Evolutionary conservation across 2,329 filamentous ascomycete genomes (phyloP), one percentile per base, ranked within the genome.

Genomic region (Talaromyces albobiverticillius): DNA sequence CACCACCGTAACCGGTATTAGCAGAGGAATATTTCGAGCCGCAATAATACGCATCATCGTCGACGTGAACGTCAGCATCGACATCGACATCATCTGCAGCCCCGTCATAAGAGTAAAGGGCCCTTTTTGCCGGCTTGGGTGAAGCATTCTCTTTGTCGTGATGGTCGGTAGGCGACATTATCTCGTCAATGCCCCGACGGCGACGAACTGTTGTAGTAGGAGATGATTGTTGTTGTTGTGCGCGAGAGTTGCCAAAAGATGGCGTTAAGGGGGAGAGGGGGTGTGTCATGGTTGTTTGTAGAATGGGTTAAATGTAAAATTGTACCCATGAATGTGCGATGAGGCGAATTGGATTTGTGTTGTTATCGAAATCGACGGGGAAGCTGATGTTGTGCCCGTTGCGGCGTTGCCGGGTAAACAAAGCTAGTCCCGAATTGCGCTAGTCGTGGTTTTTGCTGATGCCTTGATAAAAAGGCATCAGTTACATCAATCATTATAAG

Each of bases 231-330:
- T 67, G 71, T 29, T 63, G 16, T 20, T 16, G 62, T 46, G 63
- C 63, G 56, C 72, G 69, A 40, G 66, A 66, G 58, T 76, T 76
- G 56, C 74, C 72, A 57, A 65, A 69, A 42, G 72, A 72, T 23
- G 71, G 63, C 38, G 72, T 71, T 43, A 76, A 64, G n/a, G 70
- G 67, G 4, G 70, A 73, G 29, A 76, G 60, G 49, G 72, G 71
- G 53, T 68, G 68, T 52, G 71, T 64, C 71, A 75, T 76, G 51
- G 38, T 61, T 46, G 16, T 11, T 16, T 1, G n/a, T 3, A 43
- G n/a, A 16, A 29, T 29, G 26, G 42, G 26, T 45, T 20, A 16
- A n/a, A 14, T 45, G 42, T 20, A 16, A 40, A 40, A 5, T 13
- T 38, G 34, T 50, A 46, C 29, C 45, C 26, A 29, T 10, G 26